These are phyloP conservation scores for Arctostaphylos glauca DNA, from an alignment of 148 eudicot genomes.

Conservation along the genomic window DNA sequence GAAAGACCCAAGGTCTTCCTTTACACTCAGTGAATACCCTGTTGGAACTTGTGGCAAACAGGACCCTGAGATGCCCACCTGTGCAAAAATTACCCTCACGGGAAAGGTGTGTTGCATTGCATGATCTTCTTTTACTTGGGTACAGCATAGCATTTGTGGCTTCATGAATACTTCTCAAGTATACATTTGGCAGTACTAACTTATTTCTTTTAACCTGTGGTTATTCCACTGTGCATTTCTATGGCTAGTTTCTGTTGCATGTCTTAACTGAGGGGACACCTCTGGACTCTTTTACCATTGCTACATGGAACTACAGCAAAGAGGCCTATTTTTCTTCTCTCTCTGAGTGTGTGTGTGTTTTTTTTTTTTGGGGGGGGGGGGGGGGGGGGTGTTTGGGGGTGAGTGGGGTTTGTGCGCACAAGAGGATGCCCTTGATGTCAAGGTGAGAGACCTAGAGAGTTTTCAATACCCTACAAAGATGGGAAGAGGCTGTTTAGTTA, in stretches of 20 bases:
- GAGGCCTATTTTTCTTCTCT: neutral
- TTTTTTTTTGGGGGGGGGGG: no score
- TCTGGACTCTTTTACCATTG: neutral
- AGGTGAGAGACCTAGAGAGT: neutral
- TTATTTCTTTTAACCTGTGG: neutral
- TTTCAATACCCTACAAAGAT: neutral
- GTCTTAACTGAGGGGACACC: neutral
- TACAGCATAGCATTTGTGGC: neutral
- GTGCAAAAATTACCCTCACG: conserved; percentile 84
- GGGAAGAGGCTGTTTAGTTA: neutral
- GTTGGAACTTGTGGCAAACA: conserved; percentile 76
- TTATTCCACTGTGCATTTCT: neutral
- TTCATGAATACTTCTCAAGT: neutral
- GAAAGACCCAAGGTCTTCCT: conserved; percentile 70
- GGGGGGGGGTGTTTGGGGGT: no score
- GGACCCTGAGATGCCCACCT: conserved; percentile 85
- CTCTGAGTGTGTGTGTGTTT: neutral
- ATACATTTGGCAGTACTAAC: neutral
- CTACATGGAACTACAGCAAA: neutral
- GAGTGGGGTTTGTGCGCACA: neutral
- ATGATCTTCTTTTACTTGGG: neutral
- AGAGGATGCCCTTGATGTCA: neutral
- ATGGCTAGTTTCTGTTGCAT: neutral
- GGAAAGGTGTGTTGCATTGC: conserved; percentile 60
- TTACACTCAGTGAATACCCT: conserved; percentile 70